Evolutionary conservation across 345 rosid genomes (phyloP), one percentile per base, ranked within the genome.

Genomic region (Hevea brasiliensis): DNA sequence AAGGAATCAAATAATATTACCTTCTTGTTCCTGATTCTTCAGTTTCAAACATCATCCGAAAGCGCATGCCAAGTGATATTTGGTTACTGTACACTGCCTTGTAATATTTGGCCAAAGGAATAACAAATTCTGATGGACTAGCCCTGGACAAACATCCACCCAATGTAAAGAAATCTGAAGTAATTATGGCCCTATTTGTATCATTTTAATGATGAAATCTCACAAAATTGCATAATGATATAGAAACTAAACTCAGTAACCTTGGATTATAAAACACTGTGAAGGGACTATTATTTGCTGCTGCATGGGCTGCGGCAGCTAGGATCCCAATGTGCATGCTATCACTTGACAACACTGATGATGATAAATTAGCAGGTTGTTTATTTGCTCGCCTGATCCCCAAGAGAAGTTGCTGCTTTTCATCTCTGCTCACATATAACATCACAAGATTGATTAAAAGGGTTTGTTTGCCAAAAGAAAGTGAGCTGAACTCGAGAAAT

Each of bases 281-380:
- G 64, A 95, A 95, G 21, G 96, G 97, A 73, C 98, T 95, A 74
- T 83, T 92, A 74, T 89, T 95, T 51, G 99, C 92, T 69, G 96
- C 93, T 17, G 99, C 99, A 85, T 95, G 97, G 82, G 99, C 98
- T 12, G 99, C 98, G 8, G 98, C 98, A 63, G 99, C 99, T 58
- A 92, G 88, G 56, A 92, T 89, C 57, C 98, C 98, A 64, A 95
- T 92, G 75, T 92, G 99, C 99, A 95, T 92, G 84, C 99, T 91
- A 72, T 95, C 99, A 73, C 98, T 92, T 44, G 98, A 95, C 67
- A 95, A 83, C 23, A 95, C 93, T 20, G 99, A 95, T 50, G 96
- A 91, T 42, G 98, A 85, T 75, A 95, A 82, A 77, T 87, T 87
- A 68, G 98, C 76, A 13, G 96, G 90, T 72, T 90, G 99, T 80